Evolutionary conservation across 1,284 basidiomycete species (phyloP).

Genomic region (Ceratobasidium papillatum): DNA sequence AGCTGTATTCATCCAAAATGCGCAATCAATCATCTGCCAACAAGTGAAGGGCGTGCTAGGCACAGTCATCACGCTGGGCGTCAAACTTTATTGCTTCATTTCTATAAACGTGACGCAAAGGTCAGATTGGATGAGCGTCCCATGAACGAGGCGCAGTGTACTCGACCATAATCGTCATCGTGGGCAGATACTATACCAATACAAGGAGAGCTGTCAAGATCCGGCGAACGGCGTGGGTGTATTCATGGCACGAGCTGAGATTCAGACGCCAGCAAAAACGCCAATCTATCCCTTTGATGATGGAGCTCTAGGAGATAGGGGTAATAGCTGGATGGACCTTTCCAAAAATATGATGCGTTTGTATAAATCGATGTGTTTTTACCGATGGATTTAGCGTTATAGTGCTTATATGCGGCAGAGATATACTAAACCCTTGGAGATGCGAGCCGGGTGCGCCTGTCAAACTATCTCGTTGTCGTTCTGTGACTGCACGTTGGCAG

Average conservation of each 20-base stretch:
- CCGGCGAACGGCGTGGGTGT: not conserved
- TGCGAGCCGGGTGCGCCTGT: no score
- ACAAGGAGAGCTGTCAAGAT: not conserved
- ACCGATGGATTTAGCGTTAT: no score
- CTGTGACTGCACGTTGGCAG: no score
- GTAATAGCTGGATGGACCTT: no score
- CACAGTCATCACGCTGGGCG: not conserved
- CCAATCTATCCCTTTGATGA: no score
- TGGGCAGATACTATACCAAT: not conserved
- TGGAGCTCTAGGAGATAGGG: no score
- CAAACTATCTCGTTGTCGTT: no score
- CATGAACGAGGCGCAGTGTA: not conserved
- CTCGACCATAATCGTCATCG: not conserved
- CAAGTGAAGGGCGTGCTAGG: not conserved
- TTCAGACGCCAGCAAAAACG: no score
- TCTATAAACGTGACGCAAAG: not conserved
- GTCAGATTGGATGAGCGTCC: not conserved
- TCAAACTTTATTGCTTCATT: not conserved
- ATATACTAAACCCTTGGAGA: no score
- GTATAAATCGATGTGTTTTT: no score
- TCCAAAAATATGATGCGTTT: no score
- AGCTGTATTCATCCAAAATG: not conserved
- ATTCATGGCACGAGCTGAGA: not conserved
- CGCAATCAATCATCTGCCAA: not conserved
- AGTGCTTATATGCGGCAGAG: no score